A percentile compares a stretch with the other conserved stretches of the same genome.
Conservation (phyloP, 2,329 filamentous ascomycete genomes). For the Aureobasidium sp. region DNA sequence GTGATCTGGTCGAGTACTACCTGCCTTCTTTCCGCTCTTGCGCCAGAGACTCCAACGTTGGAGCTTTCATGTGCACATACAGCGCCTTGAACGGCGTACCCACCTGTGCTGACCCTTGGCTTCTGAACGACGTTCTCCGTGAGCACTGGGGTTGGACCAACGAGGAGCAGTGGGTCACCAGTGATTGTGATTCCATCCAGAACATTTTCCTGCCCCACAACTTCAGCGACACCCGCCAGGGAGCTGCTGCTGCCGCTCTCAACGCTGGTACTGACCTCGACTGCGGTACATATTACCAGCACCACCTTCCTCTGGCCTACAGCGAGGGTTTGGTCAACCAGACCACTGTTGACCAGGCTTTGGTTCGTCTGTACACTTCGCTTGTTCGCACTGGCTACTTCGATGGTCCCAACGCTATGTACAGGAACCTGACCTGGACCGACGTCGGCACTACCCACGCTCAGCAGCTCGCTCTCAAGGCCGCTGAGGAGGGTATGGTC, state of each 20-base stretch:
- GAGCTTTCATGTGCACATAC: slow-evolving; percentile 50
- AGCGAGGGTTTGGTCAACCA: slow-evolving; percentile 38
- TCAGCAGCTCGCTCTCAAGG: slow-evolving; percentile 50
- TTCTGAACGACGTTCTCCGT: slow-evolving; percentile 56
- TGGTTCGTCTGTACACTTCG: slow-evolving; percentile 48
- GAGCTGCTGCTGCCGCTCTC: slow-evolving; percentile 43
- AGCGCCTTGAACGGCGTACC: slow-evolving; percentile 61
- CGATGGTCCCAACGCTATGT: slow-evolving; percentile 42
- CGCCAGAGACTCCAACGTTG: slow-evolving; percentile 39
- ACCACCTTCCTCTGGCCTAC: slow-evolving; percentile 39
- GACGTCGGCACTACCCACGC: slow-evolving; percentile 51
- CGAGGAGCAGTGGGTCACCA: slow-evolving; percentile 56
- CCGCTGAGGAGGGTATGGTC: slow-evolving; percentile 42
- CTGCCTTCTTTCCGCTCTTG: slow-evolving; percentile 55
- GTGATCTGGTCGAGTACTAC: slow-evolving; percentile 63
- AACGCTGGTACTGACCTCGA: slow-evolving; percentile 49
- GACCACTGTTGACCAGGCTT: slow-evolving; percentile 42
- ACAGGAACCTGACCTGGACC: slow-evolving; percentile 47
- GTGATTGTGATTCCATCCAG: slow-evolving; percentile 58
- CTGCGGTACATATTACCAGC: slow-evolving; percentile 46
- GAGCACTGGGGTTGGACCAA: slow-evolving; percentile 59
- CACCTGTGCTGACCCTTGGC: slow-evolving; percentile 55
- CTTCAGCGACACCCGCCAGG: slow-evolving; percentile 36
- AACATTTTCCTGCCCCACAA: slow-evolving; percentile 50
- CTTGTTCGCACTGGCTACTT: slow-evolving; percentile 54